A percentile compares a stretch with the other conserved stretches of the same genome.
phyloP scores from a whole-genome alignment of 2,329 filamentous ascomycete species.

The Coniosporium tulheliwenetii region DNA sequence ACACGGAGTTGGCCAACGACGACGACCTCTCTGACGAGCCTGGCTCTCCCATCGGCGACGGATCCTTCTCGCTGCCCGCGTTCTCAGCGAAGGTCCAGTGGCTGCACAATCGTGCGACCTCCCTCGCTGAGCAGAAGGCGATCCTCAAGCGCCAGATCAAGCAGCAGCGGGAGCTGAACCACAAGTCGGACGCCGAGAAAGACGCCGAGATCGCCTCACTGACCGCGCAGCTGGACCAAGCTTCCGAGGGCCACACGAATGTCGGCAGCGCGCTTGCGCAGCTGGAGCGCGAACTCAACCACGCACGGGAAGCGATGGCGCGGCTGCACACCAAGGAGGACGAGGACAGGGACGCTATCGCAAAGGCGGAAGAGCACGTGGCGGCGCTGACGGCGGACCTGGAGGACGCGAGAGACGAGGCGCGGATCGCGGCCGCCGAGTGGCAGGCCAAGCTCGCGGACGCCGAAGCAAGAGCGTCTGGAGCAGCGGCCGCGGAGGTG shows the following conservation, averaged over 20 bases:
- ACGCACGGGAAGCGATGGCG: background rate
- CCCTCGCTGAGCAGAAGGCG: slow-evolving; percentile 71
- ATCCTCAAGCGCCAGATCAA: slow-evolving; percentile 86
- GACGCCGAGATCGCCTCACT: slow-evolving; percentile 10
- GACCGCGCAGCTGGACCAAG: background rate
- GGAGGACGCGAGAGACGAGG: background rate
- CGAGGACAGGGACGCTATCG: background rate
- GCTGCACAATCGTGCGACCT: slow-evolving; percentile 61
- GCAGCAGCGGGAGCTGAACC: slow-evolving; percentile 86
- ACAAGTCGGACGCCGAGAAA: slow-evolving; percentile 55
- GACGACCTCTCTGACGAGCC: slow-evolving; percentile 38
- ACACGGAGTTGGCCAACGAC: slow-evolving; percentile 27
- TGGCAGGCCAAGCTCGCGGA: slow-evolving; percentile 11
- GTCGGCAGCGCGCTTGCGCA: background rate
- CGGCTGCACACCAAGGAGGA: background rate
- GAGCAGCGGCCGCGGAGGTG: slow-evolving; percentile 6
- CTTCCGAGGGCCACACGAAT: background rate
- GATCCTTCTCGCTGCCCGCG: slow-evolving; percentile 54
- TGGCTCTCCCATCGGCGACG: slow-evolving; percentile 6
- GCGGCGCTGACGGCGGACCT: background rate
- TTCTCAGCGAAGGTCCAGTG: slow-evolving; percentile 69
- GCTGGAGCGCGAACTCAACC: background rate
- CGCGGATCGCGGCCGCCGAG: slow-evolving; percentile 7
- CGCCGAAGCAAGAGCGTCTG: slow-evolving; percentile 2
- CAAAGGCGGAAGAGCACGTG: background rate